These are phyloP conservation scores for Globisporangium iwayamae DNA, from an alignment of 352 stramenopile species.

Conservation along the genomic window DNA sequence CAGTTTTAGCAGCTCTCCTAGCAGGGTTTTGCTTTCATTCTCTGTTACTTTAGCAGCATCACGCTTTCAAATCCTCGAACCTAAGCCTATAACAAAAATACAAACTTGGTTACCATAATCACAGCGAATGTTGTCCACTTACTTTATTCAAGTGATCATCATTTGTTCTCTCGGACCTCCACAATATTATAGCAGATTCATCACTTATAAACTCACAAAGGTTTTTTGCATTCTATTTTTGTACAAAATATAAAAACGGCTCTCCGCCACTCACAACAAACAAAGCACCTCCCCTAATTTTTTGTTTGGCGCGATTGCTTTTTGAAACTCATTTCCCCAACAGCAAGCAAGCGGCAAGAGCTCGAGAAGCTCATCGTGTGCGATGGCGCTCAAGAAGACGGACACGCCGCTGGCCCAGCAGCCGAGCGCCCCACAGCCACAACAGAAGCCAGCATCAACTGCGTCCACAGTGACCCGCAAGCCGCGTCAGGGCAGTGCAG, in stretches of 20 bases:
- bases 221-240: slow-evolving; percentile 14
- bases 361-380: background rate
- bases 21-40: too few relatives aligned
- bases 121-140: background rate
- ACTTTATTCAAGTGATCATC: background rate
- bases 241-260: slow-evolving; percentile 13
- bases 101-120: too few relatives aligned
- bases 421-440: background rate
- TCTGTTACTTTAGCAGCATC: too few relatives aligned
- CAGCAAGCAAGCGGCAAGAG: background rate
- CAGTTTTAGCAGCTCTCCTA: too few relatives aligned
- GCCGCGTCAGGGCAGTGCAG: background rate
- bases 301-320: background rate
- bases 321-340: slow-evolving; percentile 7
- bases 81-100: too few relatives aligned
- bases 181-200: slow-evolving; percentile 5
- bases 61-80: too few relatives aligned
- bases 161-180: background rate
- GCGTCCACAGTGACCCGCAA: background rate
- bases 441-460: background rate
- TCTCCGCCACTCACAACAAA: background rate
- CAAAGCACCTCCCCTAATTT: too few relatives aligned
- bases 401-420: background rate
- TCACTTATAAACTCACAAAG: slow-evolving; percentile 4
- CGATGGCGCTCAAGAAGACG: slow-evolving; percentile 3